Evolutionary conservation across 371 early-diverging fungal species (phyloP), one percentile per base, ranked within the genome.

Genomic region (Encephalitozoon hellem): DNA sequence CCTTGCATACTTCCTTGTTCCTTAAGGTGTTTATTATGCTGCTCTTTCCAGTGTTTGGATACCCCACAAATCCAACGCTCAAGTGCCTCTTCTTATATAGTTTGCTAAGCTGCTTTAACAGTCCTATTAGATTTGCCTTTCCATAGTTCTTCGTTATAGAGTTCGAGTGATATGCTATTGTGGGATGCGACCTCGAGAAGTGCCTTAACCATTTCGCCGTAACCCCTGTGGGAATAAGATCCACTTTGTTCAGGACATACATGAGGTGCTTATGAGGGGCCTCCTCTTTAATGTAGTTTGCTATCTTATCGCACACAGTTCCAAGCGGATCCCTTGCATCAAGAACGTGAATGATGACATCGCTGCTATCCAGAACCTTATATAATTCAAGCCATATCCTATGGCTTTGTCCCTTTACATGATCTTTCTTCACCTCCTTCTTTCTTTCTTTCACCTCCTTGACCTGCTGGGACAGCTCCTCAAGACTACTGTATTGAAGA

Each of bases 371-470:
- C 43, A 98, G 90, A 49, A 95, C 96, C 88, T 98, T 98, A 88
- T 97, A 96, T 49, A 98, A 86, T 84, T 98, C 99, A 83, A 90
- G 91, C 97, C 97, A 99, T 66, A 97, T 97, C 84, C 97, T 91
- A 84, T 91, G 92, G 26, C 94, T 94, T 83, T 94, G 93, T 75
- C 97, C 97, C 69, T 93, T 93, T 51, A 90, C 78, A 91, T 92
- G 77, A 90, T 88, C 38, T 88, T 38, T 88, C 90, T 77, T 91
- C 92, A 72, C 55, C 41, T 82, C 86, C 74, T 83, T 83, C 67
- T 87, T 87, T 11, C 66, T 39, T 55, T 66, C 67, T 47, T 63
- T 59, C 18, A 66, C 83, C 49, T 89, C 87, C 55, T 89, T 88
- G 21, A 88, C 89, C 55, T 84, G 85, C 67, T 86, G 79, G 52